Base-by-base conservation (phyloP, 805 yeast species). In the Kluyveromyces siamensis region DNA sequence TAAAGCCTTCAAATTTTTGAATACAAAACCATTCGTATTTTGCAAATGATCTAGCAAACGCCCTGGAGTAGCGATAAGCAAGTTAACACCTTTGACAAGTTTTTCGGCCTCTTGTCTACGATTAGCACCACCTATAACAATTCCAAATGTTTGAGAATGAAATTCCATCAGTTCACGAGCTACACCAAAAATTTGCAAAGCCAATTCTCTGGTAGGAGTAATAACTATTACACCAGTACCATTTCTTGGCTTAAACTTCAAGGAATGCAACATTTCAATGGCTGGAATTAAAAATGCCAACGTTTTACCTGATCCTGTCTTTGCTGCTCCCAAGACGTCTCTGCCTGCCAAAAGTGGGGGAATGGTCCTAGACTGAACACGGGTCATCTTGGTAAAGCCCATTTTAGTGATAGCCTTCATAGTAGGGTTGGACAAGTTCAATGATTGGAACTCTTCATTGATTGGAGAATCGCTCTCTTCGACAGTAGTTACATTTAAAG, bases 251-350 rank as follows among this genome's bases (percentile, higher is more conserved):
- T 91, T 93, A 74, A 90, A 93, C 65, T 85, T 88, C 60, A 93
- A 76, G 16, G 96, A 82, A 63, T 90, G 85, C 48, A 93, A 75
- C 71, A 89, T 72, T 70, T 93, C 99, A 55, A 93, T 84, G 33
- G 99, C 99, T 13, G 99, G 99, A 51, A 93, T 77, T 61, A 93
- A 73, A 59, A 93, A 93, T 9, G 99, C 98, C 52, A 95, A 72
- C 0, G 99, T 93, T 72, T 93, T 93, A 65, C 99, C 99, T 1
- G 97, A 89, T 48, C 99, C 99, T 2, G 99, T 93, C 71, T 90
- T 91, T 49, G 99, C 99, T n/a, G 99, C 99, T 56, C 99, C 99
- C 48, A 93, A 75, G 18, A 95, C 98, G 69, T 93, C 99, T 58
- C 91, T 80, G 41, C 99, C 99, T 1, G 98, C 97, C 54, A 95